These are phyloP conservation scores for Podila epigama DNA, from an alignment of 192 early-diverging fungal species.

Conservation along the genomic window DNA sequence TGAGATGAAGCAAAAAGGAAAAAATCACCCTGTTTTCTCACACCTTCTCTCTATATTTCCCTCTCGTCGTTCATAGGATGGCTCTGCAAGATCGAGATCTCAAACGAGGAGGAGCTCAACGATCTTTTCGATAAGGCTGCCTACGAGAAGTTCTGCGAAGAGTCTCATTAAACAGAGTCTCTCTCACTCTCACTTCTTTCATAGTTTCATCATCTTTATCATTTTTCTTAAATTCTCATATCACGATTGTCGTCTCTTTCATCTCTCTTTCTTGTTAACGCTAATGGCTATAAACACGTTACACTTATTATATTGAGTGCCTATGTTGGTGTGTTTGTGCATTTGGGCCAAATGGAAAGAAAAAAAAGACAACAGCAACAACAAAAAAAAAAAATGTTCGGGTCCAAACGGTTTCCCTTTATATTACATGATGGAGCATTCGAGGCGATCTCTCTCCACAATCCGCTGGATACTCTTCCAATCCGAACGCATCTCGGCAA, in stretches of 20 bases:
- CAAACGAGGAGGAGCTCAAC: conserved; percentile 69
- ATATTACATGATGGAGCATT: conserved; percentile 63
- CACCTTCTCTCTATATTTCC: neutral
- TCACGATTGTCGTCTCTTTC: too few species aligned
- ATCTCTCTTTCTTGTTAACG: too few species aligned
- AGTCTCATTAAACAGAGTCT: conserved; percentile 11
- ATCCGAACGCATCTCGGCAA: conserved; percentile 77
- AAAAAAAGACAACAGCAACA: too few species aligned
- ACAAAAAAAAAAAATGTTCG: neutral
- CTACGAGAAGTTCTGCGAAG: conserved; percentile 68
- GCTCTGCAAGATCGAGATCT: conserved; percentile 92
- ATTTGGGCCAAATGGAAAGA: too few species aligned
- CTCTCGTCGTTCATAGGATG: conserved; percentile 71
- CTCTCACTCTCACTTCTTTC: neutral
- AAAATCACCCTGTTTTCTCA: neutral
- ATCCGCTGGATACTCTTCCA: conserved; percentile 79
- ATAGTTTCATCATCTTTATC: neutral
- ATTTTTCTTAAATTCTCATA: neutral
- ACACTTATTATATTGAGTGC: too few species aligned
- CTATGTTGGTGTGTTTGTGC: too few species aligned
- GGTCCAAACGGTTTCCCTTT: neutral
- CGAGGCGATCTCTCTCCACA: conserved; percentile 71
- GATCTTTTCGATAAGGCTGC: conserved; percentile 72
- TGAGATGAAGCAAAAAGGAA: neutral
- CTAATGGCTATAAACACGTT: too few species aligned